These are phyloP conservation scores for Apium graveolens DNA, from an alignment of 129 eudicot species.

Conservation along the genomic window DNA sequence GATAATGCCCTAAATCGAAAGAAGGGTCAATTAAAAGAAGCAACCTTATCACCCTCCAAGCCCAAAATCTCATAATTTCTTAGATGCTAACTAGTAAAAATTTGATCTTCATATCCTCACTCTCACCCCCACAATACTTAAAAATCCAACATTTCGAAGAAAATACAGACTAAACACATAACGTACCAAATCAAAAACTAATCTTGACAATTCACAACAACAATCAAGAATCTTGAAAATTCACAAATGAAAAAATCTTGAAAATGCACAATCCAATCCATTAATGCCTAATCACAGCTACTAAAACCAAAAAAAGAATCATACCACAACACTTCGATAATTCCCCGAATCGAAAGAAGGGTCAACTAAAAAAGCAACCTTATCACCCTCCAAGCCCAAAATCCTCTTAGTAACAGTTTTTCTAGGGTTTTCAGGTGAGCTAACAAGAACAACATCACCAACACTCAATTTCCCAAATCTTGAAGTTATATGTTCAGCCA, in stretches of 20 bases:
- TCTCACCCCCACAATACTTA: too few relatives aligned
- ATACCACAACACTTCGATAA: slow-evolving; percentile 48
- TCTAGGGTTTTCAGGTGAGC: slow-evolving; percentile 76
- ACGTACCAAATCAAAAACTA: too few relatives aligned
- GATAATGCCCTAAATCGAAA: slow-evolving; percentile 24
- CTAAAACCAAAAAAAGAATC: not conserved
- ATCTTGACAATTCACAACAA: too few relatives aligned
- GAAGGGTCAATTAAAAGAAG: slow-evolving; percentile 46
- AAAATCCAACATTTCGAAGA: too few relatives aligned
- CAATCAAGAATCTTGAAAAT: too few relatives aligned
- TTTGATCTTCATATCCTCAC: too few relatives aligned
- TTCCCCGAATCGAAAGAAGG: slow-evolving; percentile 32
- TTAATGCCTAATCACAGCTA: not conserved
- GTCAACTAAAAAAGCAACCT: slow-evolving; percentile 47
- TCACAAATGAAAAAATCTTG: not conserved
- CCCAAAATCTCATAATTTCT: slow-evolving; percentile 24
- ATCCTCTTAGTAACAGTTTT: slow-evolving; percentile 60
- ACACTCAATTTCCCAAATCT: slow-evolving; percentile 54
- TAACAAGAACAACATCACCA: slow-evolving; percentile 67
- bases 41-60: slow-evolving; percentile 69
- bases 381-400: slow-evolving; percentile 72
- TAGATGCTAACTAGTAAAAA: too few relatives aligned
- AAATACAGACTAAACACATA: too few relatives aligned
- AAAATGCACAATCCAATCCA: not conserved
- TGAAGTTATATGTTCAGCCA: slow-evolving; percentile 50